Evolutionary conservation across 495 filamentous ascomycete genomes (phyloP).

Genomic region (Talaromyces adpressus): DNA sequence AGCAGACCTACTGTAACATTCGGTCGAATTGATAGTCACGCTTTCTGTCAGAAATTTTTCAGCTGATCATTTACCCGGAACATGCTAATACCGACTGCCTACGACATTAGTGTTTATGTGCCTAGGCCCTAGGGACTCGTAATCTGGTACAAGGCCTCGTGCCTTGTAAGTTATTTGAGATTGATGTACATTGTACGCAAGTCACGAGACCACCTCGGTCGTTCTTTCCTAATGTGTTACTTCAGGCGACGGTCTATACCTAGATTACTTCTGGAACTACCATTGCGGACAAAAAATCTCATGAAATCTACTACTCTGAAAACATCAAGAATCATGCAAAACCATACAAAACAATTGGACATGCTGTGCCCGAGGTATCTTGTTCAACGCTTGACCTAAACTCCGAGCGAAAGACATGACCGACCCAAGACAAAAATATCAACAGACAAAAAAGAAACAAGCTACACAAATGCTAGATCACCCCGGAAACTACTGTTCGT

Average conservation of each 20-base stretch:
- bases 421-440: not conserved
- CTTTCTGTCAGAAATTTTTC: not conserved
- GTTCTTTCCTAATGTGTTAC: not conserved
- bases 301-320: not conserved
- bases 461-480: conserved; percentile 27
- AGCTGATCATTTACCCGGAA: not conserved
- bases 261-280: not conserved
- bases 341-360: not conserved
- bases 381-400: not conserved
- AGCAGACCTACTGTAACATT: not conserved
- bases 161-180: not conserved
- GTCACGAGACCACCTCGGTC: not conserved
- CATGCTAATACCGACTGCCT: not conserved
- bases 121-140: not conserved
- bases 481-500: conserved; percentile 13
- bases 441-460: conserved; percentile 3
- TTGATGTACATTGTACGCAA: not conserved
- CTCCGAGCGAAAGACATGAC: not conserved
- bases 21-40: not conserved
- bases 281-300: not conserved
- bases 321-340: not conserved
- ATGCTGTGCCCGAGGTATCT: not conserved
- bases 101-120: too few species aligned
- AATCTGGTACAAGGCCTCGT: not conserved
- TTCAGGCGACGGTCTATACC: too few species aligned